Conservation (phyloP, 352 stramenopile genomes). For the Pythium coloratum region DNA sequence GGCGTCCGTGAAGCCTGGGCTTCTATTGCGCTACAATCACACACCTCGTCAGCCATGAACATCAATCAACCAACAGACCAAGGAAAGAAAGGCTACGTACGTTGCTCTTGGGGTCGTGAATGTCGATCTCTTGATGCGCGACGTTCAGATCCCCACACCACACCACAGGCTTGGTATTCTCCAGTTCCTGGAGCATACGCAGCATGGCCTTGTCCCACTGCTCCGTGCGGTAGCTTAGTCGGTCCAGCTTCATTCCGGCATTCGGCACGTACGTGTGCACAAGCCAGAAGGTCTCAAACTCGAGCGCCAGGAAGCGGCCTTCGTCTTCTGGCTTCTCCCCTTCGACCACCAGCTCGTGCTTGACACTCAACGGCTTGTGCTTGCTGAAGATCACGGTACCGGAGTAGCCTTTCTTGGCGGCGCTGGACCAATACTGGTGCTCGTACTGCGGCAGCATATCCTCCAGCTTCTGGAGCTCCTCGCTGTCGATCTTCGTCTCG, state of each 20-base stretch:
- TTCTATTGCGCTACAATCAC: constrained; percentile 54
- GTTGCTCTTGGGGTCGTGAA: constrained; percentile 85
- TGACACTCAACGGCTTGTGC: constrained; percentile 66
- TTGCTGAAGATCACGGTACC: constrained; percentile 78
- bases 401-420: constrained; percentile 76
- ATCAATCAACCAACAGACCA: background rate
- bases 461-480: constrained; percentile 75
- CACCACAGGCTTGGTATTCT: constrained; percentile 76
- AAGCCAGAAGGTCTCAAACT: constrained; percentile 77
- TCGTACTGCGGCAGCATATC: constrained; percentile 71
- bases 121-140: constrained; percentile 87
- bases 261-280: constrained; percentile 84
- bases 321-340: constrained; percentile 55
- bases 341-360: constrained; percentile 63
- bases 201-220: constrained; percentile 81
- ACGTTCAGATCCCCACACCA: constrained; percentile 88
- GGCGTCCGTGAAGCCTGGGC: constrained; percentile 74
- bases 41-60: background rate
- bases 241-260: constrained; percentile 67
- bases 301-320: constrained; percentile 76
- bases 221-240: constrained; percentile 67
- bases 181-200: constrained; percentile 64
- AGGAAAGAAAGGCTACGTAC: constrained; percentile 27
- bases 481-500: constrained; percentile 80
- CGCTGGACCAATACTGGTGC: constrained; percentile 80